These are phyloP conservation scores for Claviceps pusilla DNA, from an alignment of 2,329 filamentous ascomycete species.

Conservation along the genomic window DNA sequence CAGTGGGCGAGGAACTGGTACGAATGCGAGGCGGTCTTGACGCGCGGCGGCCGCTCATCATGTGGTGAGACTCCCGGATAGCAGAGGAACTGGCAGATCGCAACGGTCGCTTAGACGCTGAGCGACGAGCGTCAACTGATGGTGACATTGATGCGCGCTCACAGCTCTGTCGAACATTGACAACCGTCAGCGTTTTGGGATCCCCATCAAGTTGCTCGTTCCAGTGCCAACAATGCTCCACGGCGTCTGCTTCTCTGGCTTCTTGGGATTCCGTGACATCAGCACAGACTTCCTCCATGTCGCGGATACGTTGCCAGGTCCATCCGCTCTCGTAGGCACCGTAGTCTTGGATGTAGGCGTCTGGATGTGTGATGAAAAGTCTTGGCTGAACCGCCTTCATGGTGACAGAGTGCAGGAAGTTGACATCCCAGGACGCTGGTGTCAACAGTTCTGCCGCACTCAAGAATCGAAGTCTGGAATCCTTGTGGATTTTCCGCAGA, in stretches of 20 bases:
- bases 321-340: constrained; percentile 40
- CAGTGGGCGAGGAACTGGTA: constrained; percentile 36
- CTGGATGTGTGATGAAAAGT: constrained; percentile 61
- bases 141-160: constrained; percentile 28
- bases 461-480: constrained; percentile 56
- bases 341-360: constrained; percentile 55
- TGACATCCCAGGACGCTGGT: constrained; percentile 53
- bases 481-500: constrained; percentile 59
- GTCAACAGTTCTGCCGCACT: constrained; percentile 59
- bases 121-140: constrained; percentile 15
- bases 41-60: constrained; percentile 22
- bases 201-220: constrained; percentile 48
- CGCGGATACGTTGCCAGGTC: constrained; percentile 56
- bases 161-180: constrained; percentile 26
- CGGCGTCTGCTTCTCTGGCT: constrained; percentile 45
- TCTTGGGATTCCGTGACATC: constrained; percentile 29
- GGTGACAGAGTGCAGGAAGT: constrained; percentile 55
- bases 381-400: constrained; percentile 56
- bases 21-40: constrained; percentile 35
- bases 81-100: constrained; percentile 18
- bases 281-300: constrained; percentile 42
- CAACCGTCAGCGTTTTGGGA: constrained; percentile 28
- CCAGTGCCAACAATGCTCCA: constrained; percentile 54
- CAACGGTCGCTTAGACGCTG: constrained; percentile 12
- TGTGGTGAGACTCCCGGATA: constrained; percentile 26